phyloP scores from a whole-genome alignment of 371 early-diverging fungal species.

The Dinochytrium kinnereticum region DNA sequence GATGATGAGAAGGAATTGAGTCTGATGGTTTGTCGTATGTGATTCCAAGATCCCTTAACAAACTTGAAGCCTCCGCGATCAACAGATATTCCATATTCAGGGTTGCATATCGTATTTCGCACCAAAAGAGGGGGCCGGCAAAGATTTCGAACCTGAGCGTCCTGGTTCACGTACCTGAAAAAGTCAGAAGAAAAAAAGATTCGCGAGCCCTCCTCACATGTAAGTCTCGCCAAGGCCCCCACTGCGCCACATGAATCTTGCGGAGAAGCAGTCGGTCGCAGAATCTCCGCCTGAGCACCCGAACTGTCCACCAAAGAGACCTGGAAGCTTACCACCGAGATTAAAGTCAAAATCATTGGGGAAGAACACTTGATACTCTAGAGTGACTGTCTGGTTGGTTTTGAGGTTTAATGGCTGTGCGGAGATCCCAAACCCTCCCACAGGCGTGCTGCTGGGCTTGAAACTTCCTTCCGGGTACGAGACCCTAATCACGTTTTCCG shows the following conservation, averaged over 20 bases:
- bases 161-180: constrained; percentile 54
- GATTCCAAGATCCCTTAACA: constrained; percentile 61
- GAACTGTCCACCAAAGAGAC: constrained; percentile 44
- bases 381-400: constrained; percentile 37
- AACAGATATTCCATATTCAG: constrained; percentile 66
- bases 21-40: constrained; percentile 58
- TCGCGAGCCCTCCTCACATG: constrained; percentile 13
- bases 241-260: constrained; percentile 54
- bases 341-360: constrained; percentile 60
- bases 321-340: constrained; percentile 66
- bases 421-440: constrained; percentile 60
- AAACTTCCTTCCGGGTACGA: constrained; percentile 52
- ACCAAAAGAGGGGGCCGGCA: constrained; percentile 50
- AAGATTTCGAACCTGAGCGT: constrained; percentile 49
- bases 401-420: constrained; percentile 51
- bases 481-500: neutral
- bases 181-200: neutral
- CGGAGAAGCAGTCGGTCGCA: constrained; percentile 65
- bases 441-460: constrained; percentile 47
- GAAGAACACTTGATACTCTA: constrained; percentile 61
- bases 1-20: constrained; percentile 54
- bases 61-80: constrained; percentile 65
- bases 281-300: constrained; percentile 65
- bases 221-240: constrained; percentile 3
- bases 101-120: constrained; percentile 54